These are phyloP conservation scores for Pisolithus albus DNA, from an alignment of 768 basidiomycete genomes.

Conservation along the genomic window DNA sequence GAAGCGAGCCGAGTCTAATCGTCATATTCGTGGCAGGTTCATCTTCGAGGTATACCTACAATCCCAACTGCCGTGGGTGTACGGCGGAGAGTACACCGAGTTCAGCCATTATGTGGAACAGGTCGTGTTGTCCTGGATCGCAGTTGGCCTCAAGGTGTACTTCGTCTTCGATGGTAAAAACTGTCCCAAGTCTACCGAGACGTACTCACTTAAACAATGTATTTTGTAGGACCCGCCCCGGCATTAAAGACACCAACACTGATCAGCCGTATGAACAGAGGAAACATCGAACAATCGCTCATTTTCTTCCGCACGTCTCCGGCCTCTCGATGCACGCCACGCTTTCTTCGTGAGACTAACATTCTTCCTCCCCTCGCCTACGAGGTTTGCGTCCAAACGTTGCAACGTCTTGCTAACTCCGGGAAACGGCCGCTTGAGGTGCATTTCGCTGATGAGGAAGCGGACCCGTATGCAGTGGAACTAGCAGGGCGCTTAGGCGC, in stretches of 20 bases:
- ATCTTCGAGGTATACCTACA: conserved; percentile 61
- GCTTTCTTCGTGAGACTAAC: conserved; percentile 67
- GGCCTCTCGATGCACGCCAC: conserved; percentile 51
- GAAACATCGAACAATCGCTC: conserved; percentile 52
- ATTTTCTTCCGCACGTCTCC: conserved; percentile 79
- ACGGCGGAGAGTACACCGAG: conserved; percentile 70
- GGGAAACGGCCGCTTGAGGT: conserved; percentile 37
- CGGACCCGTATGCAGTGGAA: conserved; percentile 79
- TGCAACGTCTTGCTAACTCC: conserved; percentile 34
- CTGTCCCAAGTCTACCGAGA: conserved; percentile 13
- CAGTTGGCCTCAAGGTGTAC: conserved; percentile 53
- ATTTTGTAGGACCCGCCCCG: conserved; percentile 54
- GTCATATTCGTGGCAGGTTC: conserved; percentile 42
- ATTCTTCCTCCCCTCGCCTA: conserved; percentile 68
- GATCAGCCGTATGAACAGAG: conserved; percentile 50
- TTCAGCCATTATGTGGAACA: conserved; percentile 43
- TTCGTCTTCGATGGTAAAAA: conserved; percentile 78
- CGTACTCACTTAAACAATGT: conserved; percentile 9
- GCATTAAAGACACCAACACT: conserved; percentile 67
- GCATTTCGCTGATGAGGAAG: conserved; percentile 76
- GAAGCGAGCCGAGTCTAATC: conserved; percentile 8
- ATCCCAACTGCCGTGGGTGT: conserved; percentile 72
- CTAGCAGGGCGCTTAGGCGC: conserved; percentile 67
- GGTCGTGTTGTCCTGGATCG: conserved; percentile 62
- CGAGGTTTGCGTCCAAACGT: conserved; percentile 49